A percentile compares a stretch with the other conserved stretches of the same genome.
These are phyloP conservation scores for Adansonia rubrostipa DNA, from an alignment of 441 rosid species.

Conservation along the genomic window DNA sequence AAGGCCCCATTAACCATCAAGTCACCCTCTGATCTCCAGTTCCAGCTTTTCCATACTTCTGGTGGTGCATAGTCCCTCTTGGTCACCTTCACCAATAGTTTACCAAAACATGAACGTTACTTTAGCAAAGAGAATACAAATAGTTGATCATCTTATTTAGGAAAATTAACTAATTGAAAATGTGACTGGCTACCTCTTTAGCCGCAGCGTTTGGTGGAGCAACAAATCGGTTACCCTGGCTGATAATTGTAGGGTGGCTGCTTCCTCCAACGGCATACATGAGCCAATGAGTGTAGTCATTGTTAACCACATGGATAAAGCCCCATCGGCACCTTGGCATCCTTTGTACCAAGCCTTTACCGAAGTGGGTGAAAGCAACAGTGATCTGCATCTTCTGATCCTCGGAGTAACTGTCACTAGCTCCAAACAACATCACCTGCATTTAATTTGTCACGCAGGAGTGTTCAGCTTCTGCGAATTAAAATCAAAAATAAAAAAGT, in stretches of 20 bases:
- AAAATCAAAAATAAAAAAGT: not conserved
- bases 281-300: conserved; percentile 67
- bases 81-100: not conserved
- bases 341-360: conserved; percentile 50
- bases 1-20: not conserved
- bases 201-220: conserved; percentile 44
- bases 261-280: conserved; percentile 71
- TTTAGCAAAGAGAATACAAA: not conserved
- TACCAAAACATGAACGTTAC: no score
- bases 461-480: not conserved
- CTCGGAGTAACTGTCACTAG: conserved; percentile 31
- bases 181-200: conserved; percentile 41
- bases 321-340: conserved; percentile 65
- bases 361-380: conserved; percentile 56
- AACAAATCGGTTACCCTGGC: conserved; percentile 61
- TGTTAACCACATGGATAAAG: conserved; percentile 70
- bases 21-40: conserved; percentile 5
- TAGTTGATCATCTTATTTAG: not conserved
- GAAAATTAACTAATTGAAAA: not conserved
- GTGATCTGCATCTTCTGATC: conserved; percentile 57
- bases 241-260: conserved; percentile 53
- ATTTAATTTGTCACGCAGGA: not conserved
- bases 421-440: conserved; percentile 56
- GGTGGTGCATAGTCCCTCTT: not conserved
- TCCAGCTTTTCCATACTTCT: not conserved